Percentiles rank a stretch among this genome's conserved stretches.
Evolutionary conservation across 352 stramenopile species (phyloP).

Genomic region (Thraustochytrium sp.): DNA sequence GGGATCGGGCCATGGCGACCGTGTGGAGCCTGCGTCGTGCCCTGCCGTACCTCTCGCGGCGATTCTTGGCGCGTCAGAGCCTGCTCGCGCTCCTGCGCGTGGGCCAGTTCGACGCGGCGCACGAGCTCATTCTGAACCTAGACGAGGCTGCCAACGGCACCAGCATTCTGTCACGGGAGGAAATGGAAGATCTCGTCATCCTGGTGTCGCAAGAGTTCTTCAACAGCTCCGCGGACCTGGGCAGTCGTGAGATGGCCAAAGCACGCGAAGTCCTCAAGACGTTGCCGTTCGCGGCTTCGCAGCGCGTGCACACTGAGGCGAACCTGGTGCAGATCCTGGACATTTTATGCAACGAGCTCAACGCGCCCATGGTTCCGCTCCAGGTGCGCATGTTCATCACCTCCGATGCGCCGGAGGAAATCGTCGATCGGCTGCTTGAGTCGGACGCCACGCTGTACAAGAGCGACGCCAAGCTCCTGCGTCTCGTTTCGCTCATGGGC

Average conservation of each 20-base stretch:
- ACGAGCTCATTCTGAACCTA: conserved; percentile 13
- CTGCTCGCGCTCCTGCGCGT: conserved; percentile 24
- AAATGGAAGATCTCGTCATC: conserved; percentile 16
- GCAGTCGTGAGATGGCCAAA: neutral
- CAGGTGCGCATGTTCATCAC: conserved; percentile 30
- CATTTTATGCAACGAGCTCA: neutral
- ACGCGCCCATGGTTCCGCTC: conserved; percentile 10
- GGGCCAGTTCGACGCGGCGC: conserved; percentile 19
- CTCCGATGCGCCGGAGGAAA: neutral
- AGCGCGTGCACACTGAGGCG: neutral
- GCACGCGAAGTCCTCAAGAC: neutral
- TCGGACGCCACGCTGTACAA: neutral
- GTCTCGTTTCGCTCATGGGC: conserved; percentile 5
- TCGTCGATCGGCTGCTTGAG: neutral
- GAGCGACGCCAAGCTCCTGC: neutral
- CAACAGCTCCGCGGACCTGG: conserved; percentile 13
- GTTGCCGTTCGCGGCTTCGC: conserved; percentile 4
- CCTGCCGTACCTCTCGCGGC: neutral
- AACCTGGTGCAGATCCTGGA: conserved; percentile 12
- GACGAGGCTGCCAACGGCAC: neutral
- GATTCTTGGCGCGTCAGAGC: neutral
- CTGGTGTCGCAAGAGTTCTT: conserved; percentile 27
- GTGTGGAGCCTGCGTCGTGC: neutral
- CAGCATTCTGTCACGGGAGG: neutral
- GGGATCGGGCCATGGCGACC: neutral